A percentile compares a stretch with the other conserved stretches of the same genome.
These are phyloP conservation scores for Fusarium goolgardi DNA, from an alignment of 2,329 filamentous ascomycete genomes.

Conservation along the genomic window DNA sequence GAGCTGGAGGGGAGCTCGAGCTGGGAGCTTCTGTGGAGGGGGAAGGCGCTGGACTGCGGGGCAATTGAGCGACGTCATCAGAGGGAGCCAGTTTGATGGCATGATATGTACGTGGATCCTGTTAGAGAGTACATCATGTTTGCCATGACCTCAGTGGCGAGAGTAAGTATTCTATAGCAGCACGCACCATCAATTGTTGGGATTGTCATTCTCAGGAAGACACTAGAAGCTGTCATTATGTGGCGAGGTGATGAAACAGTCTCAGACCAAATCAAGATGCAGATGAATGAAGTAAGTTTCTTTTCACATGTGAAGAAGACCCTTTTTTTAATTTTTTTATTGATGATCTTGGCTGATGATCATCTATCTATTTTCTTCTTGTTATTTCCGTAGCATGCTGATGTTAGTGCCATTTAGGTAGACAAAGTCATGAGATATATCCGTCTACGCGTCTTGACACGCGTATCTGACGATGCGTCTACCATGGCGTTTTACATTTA, in stretches of 20 bases:
- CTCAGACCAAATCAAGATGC: slow-evolving; percentile 31
- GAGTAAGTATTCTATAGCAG: slow-evolving; percentile 24
- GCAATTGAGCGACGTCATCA: slow-evolving; percentile 49
- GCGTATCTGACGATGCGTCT: slow-evolving; percentile 16
- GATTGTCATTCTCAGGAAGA: slow-evolving; percentile 18
- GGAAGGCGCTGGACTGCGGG: slow-evolving; percentile 38
- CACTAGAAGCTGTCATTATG: slow-evolving; percentile 30
- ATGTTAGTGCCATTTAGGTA: slow-evolving; percentile 1
- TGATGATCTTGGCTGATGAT: slow-evolving; percentile 21
- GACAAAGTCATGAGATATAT: slow-evolving; percentile 15
- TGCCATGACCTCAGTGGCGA: too few species aligned
- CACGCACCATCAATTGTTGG: background rate
- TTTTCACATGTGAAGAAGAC: slow-evolving; percentile 37
- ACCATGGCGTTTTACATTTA: slow-evolving; percentile 5
- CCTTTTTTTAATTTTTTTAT: slow-evolving; percentile 12
- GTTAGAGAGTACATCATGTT: slow-evolving; percentile 14
- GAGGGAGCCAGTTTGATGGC: slow-evolving; percentile 27
- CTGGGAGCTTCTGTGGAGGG: slow-evolving; percentile 7
- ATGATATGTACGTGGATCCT: slow-evolving; percentile 34
- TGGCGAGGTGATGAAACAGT: slow-evolving; percentile 39
- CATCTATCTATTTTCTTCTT: background rate
- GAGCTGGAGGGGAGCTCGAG: background rate
- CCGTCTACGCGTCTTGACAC: slow-evolving; percentile 29
- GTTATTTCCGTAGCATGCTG: background rate
- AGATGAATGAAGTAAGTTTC: slow-evolving; percentile 20